Percentiles rank a stretch among this genome's conserved stretches.
Conservation (phyloP, 306 rosid species). For the Glycine tomentella region DNA sequence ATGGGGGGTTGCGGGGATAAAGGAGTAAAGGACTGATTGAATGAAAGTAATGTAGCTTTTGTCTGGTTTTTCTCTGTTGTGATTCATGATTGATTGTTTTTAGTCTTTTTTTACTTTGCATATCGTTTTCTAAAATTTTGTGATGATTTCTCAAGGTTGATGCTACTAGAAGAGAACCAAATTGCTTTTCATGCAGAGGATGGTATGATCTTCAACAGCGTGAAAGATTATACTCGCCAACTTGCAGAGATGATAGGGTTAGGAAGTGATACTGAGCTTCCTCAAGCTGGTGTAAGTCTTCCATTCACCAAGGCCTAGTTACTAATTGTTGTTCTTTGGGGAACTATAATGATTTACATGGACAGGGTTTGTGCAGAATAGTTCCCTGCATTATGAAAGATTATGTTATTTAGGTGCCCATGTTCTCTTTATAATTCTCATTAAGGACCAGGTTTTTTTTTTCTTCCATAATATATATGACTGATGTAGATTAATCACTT, state of each 20-base stretch:
- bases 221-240: slow-evolving; percentile 93
- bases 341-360: slow-evolving; percentile 28
- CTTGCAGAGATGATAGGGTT: slow-evolving; percentile 96
- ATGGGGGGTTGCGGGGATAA: not conserved
- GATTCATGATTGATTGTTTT: not conserved
- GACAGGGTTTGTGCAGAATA: slow-evolving; percentile 26
- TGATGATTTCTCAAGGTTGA: slow-evolving; percentile 63
- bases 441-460: slow-evolving; percentile 30
- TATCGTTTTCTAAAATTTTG: slow-evolving; percentile 15
- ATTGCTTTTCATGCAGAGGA: slow-evolving; percentile 97
- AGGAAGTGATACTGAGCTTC: slow-evolving; percentile 80
- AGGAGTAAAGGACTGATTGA: slow-evolving; percentile 2
- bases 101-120: not conserved
- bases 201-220: slow-evolving; percentile 82
- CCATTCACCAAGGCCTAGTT: slow-evolving; percentile 5
- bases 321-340: slow-evolving; percentile 5
- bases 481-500: slow-evolving; percentile 46
- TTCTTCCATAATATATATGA: slow-evolving; percentile 15
- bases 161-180: slow-evolving; percentile 98
- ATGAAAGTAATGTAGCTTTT: slow-evolving; percentile 9
- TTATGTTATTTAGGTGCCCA: slow-evolving; percentile 35
- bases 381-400: slow-evolving; percentile 12
- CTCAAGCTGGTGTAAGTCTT: slow-evolving; percentile 88
- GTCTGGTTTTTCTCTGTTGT: slow-evolving; percentile 8
- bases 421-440: slow-evolving; percentile 14